Evolutionary conservation across 2,329 filamentous ascomycete species (phyloP).

Genomic region (Cercospora beticola): DNA sequence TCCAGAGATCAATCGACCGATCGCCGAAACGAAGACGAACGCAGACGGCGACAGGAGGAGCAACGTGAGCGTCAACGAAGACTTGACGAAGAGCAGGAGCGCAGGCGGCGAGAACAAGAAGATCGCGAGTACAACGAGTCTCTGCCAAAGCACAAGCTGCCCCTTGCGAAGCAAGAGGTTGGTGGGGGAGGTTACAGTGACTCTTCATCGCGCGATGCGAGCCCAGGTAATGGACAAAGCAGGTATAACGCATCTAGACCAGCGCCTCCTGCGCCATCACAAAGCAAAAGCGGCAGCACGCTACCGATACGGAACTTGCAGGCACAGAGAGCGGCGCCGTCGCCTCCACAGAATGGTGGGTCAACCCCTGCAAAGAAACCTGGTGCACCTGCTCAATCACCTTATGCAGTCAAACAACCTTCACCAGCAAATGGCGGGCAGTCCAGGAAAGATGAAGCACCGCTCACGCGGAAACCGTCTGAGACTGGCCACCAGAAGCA

Average conservation of each 20-base stretch:
- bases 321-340: conserved; percentile 62
- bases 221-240: conserved; percentile 50
- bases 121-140: conserved; percentile 76
- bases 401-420: conserved; percentile 33
- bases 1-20: conserved; percentile 31
- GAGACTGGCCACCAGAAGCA: conserved; percentile 32
- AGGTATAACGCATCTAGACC: conserved; percentile 84
- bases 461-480: conserved; percentile 34
- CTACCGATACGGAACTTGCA: conserved; percentile 51
- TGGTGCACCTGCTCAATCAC: conserved; percentile 31
- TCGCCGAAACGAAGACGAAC: conserved; percentile 42
- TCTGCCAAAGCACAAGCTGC: conserved; percentile 75
- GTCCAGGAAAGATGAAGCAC: conserved; percentile 27
- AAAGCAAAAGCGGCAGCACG: conserved; percentile 30
- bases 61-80: conserved; percentile 39
- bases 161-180: conserved; percentile 85
- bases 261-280: conserved; percentile 57
- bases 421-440: conserved; percentile 28
- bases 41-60: conserved; percentile 43
- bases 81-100: conserved; percentile 48
- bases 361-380: conserved; percentile 30
- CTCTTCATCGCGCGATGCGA: conserved; percentile 41
- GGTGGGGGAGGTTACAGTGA: conserved; percentile 64
- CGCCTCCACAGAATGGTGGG: conserved; percentile 36
- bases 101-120: conserved; percentile 66